Base-by-base conservation (phyloP, 2,329 filamentous ascomycete species). In the Clarireedia sp. region DNA sequence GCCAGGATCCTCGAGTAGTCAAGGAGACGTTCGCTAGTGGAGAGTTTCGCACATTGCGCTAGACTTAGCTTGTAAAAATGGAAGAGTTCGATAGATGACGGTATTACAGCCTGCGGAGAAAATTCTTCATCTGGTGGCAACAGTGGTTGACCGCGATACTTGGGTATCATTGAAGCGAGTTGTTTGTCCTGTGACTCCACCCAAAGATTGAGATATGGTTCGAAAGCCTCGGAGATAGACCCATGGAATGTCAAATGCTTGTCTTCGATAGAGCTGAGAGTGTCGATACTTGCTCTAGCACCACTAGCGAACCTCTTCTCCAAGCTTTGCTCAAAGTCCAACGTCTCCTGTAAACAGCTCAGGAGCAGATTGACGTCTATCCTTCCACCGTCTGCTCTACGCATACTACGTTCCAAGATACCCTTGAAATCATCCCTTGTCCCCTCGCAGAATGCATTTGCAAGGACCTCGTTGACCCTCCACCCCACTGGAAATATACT, bases 121-220 rank as follows among this genome's bases (percentile, higher is more conserved):
- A 97, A 97, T 55, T 99, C 94, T 64, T 99, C 94, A 62, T 96
- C 94, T 0, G 80, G 75, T 3, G 89, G 83, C 41, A 90, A 79
- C 2, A 95, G 78, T 0, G 90, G 87, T 63, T 96, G 90, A 57
- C 79, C 81, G 61, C 87, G 89, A 71, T 97, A 97, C 68, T 84
- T 90, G 0, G 90, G 90, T 60, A 99, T 89, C 72, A 97, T 83
- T 7, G 77, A 72, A 5, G 90, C 86, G 56, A 97, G 77, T 65
- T 95, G 86, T 70, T 85, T 92, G 71, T 96, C 92, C 71, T 97
- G 94, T 9, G 90, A 92, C 58, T 97, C 92, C 1, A 99, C 90
- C 94, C 94, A 99, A 3, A 99, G 75, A 68, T 90, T 96, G 61
- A 99, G 79, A 70, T 97, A 99, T 1, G 94, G 94, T 72, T 97